Evolutionary conservation across 2,329 filamentous ascomycete genomes (phyloP), one percentile per base, ranked within the genome.

Genomic region (Aspergillus floridensis): DNA sequence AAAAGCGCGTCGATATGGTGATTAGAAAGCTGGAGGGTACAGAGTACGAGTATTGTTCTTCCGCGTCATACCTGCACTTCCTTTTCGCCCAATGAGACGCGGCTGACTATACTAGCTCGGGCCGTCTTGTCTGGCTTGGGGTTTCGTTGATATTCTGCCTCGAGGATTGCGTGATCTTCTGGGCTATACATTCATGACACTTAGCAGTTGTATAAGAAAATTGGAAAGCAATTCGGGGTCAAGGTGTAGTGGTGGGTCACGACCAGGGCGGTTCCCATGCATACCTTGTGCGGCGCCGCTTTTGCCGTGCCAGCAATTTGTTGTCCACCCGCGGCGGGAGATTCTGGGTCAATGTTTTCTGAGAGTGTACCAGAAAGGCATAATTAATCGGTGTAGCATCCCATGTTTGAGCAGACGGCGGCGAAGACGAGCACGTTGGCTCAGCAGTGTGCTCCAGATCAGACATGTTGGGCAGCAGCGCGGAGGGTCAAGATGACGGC

Each of bases 51-150:
- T 62, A 65, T 4, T 48, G n/a, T 4, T 46, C 16, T 44, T 10
- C 53, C 53, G 57, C 61, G 59, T 58, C 88, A 76, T 80, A 96
- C 93, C 87, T 97, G 93, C 41, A 97, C 92, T 80, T 97, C 93
- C 76, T 96, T 97, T 79, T 97, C 93, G 66, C 91, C 93, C 64
- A 98, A 83, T 24, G 91, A 89, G 62, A 97, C 92, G 76, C 88
- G 90, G 77, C 86, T 85, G 61, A 96, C 91, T 64, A 98, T 92
- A 59, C 88, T 88, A 50, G 91, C 84, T 78, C 93, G 91, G 75
- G 91, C 89, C 58, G 87, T 84, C 78, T 96, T 97, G 79, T 96
- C 93, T 35, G 93, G 93, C 76, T 96, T 97, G 6, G 91, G 86
- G 74, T 97, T 96, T 63, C 82, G 84, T 68, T 86, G 84, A 73